phyloP scores from a whole-genome alignment of 2,329 filamentous ascomycete genomes.

The Sarocladium strictum region DNA sequence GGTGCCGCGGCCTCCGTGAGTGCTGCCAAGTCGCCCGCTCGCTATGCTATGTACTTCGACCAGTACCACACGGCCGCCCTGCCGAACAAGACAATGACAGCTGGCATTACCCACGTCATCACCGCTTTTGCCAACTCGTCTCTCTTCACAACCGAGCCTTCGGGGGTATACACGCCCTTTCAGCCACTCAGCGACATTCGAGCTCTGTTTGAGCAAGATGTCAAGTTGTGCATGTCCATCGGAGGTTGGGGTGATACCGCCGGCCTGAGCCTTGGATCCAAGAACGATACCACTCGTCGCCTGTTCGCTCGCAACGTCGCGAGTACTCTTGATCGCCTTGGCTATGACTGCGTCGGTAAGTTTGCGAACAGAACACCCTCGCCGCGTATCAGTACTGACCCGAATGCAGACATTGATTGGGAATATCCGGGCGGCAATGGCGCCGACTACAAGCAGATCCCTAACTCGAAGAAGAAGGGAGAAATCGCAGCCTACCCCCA shows the following conservation, averaged over 20 bases:
- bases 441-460: conserved; percentile 57
- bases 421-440: conserved; percentile 59
- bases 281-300: conserved; percentile 38
- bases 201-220: conserved; percentile 42
- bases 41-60: conserved; percentile 39
- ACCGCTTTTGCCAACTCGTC: conserved; percentile 48
- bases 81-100: conserved; percentile 29
- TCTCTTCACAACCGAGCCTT: conserved; percentile 35
- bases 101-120: conserved; percentile 47
- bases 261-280: conserved; percentile 47
- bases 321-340: conserved; percentile 44
- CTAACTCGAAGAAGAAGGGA: conserved; percentile 51
- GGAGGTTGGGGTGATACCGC: conserved; percentile 59
- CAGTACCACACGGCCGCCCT: conserved; percentile 31
- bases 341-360: conserved; percentile 52
- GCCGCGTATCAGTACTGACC: too few relatives aligned
- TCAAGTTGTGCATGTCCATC: conserved; percentile 58
- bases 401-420: conserved; percentile 57
- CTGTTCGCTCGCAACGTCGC: conserved; percentile 54
- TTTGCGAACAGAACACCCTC: too few relatives aligned
- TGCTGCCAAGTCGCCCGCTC: conserved; percentile 4
- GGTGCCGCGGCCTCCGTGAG: neutral
- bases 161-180: conserved; percentile 45
- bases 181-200: conserved; percentile 45
- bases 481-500: conserved; percentile 59